Conservation (phyloP, 257 asterid genomes). For the Nicotiana noctiflora region DNA sequence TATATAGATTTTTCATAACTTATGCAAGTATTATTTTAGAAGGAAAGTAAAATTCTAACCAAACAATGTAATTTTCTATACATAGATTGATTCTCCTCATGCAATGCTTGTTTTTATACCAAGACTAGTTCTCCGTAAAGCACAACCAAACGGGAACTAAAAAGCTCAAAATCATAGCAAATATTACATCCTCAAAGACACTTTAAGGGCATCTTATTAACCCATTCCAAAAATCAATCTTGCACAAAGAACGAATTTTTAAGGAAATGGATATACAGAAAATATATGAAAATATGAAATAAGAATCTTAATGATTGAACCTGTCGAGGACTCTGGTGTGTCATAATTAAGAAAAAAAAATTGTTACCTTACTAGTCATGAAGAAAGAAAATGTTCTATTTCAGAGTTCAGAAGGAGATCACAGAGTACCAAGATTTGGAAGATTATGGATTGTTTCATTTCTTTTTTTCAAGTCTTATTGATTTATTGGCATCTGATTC, state of each 20-base stretch:
- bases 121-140: too few species aligned
- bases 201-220: not conserved
- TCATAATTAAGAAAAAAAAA: not conserved
- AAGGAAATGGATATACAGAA: not conserved
- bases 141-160: not conserved
- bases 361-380: not conserved
- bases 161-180: not conserved
- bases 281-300: not conserved
- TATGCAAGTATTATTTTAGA: too few species aligned
- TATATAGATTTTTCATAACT: too few species aligned
- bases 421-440: not conserved
- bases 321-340: too few species aligned
- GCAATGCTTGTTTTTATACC: not conserved
- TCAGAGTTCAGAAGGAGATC: not conserved
- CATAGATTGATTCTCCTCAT: too few species aligned
- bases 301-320: not conserved
- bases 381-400: not conserved
- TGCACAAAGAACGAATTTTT: not conserved
- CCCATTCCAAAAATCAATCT: not conserved
- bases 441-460: not conserved
- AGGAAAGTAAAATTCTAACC: too few species aligned
- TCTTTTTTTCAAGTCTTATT: not conserved
- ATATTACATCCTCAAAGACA: not conserved
- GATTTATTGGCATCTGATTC: conserved; percentile 1
- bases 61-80: too few species aligned